Conservation (phyloP, 2,329 filamentous ascomycete genomes). For the Aspergillus vadensis region DNA sequence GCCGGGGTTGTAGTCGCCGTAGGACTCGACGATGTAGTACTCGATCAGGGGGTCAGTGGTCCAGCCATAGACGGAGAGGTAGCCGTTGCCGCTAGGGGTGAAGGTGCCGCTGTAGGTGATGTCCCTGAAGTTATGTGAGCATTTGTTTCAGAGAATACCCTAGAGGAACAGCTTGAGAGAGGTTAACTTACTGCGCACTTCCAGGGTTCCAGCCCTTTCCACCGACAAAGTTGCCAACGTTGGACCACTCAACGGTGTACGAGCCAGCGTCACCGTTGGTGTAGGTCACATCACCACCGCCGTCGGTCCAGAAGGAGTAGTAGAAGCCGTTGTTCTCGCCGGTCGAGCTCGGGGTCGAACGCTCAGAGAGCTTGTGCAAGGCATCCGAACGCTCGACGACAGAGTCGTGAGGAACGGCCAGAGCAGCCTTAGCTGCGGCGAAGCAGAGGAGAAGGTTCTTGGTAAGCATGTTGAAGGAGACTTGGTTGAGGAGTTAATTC, state of each 20-base stretch:
- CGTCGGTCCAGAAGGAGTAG: constrained; percentile 55
- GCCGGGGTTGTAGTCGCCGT: constrained; percentile 37
- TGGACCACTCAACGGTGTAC: constrained; percentile 52
- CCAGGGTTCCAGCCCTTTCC: constrained; percentile 63
- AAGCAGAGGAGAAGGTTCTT: constrained; percentile 27
- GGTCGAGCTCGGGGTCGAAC: constrained; percentile 30
- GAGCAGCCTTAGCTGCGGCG: constrained; percentile 22
- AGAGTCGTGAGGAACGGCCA: constrained; percentile 27
- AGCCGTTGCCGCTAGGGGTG: constrained; percentile 35
- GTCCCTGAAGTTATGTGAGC: constrained; percentile 15
- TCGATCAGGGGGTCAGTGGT: constrained; percentile 41
- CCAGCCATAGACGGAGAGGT: constrained; percentile 46
- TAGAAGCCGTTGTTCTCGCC: constrained; percentile 49
- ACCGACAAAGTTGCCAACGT: constrained; percentile 56
- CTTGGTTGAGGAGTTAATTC: too few species aligned
- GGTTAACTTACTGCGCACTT: constrained; percentile 46
- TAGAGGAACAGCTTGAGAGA: neutral
- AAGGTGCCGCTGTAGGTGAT: constrained; percentile 37
- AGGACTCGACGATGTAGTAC: constrained; percentile 43
- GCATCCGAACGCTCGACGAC: constrained; percentile 16
- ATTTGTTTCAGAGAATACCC: neutral
- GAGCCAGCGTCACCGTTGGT: constrained; percentile 48
- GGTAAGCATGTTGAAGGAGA: constrained; percentile 20
- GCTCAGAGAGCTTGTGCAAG: constrained; percentile 11
- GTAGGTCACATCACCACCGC: constrained; percentile 47